Conservation (phyloP, 2,329 filamentous ascomycete species). For the Colletotrichum navitas region DNA sequence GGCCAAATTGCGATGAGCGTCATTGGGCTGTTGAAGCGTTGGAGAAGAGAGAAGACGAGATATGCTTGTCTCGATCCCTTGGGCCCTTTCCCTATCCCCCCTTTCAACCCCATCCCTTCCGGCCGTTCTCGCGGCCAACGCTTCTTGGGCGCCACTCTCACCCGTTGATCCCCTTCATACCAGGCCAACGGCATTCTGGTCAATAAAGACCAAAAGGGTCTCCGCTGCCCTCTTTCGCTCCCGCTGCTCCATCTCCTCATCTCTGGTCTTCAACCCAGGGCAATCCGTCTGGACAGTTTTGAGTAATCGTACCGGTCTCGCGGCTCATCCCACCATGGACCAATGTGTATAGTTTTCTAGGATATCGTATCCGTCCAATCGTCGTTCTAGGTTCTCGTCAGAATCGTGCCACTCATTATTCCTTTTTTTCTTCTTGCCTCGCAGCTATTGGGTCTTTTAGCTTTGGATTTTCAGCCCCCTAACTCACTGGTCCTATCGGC, state of each 20-base stretch:
- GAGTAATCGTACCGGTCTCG: background rate
- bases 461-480: background rate
- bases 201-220: background rate
- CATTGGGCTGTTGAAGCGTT: background rate
- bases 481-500: background rate
- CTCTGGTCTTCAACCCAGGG: conserved; percentile 1
- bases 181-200: background rate
- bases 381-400: background rate
- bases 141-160: background rate
- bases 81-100: background rate
- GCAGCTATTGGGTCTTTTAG: background rate
- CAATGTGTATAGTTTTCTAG: conserved; percentile 19
- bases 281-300: background rate
- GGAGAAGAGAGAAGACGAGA: background rate
- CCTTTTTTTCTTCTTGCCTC: background rate
- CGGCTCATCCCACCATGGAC: background rate
- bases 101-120: background rate
- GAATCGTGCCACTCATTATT: conserved; percentile 14
- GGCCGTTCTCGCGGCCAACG: background rate
- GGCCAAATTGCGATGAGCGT: background rate
- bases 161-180: background rate
- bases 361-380: background rate
- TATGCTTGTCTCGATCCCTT: background rate
- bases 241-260: background rate
- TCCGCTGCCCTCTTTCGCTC: background rate